Conservation (phyloP, 2,329 filamentous ascomycete genomes). For the Chlorencoelia australis region DNA sequence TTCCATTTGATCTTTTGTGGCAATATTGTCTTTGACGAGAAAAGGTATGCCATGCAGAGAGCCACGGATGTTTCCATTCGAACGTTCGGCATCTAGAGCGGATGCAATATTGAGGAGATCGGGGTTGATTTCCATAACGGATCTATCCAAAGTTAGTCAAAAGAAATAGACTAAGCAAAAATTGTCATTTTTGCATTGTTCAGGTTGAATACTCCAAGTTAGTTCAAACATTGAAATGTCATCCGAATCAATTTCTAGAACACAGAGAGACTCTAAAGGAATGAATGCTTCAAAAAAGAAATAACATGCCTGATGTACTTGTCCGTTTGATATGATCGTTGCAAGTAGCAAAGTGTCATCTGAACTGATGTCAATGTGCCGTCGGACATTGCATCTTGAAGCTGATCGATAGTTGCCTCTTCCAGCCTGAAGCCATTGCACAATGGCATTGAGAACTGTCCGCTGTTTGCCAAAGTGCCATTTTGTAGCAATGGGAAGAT, state of each 20-base stretch:
- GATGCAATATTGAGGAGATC: conserved; percentile 54
- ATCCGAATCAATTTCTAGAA: too few species aligned
- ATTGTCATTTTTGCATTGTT: too few species aligned
- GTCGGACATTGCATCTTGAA: conserved; percentile 48
- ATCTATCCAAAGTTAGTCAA: conserved; percentile 27
- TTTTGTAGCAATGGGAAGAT: conserved; percentile 31
- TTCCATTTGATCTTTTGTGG: conserved; percentile 58
- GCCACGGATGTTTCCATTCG: conserved; percentile 44
- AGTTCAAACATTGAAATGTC: too few species aligned
- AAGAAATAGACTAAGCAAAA: too few species aligned
- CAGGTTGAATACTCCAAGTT: too few species aligned
- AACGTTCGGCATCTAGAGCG: conserved; percentile 49
- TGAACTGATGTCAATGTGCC: conserved; percentile 47
- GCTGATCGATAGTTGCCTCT: conserved; percentile 59
- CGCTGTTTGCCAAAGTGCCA: conserved; percentile 19
- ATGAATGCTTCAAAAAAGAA: too few species aligned
- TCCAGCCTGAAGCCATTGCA: conserved; percentile 54
- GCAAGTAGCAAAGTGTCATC: conserved; percentile 51
- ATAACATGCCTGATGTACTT: conserved; percentile 48
- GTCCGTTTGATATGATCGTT: conserved; percentile 50
- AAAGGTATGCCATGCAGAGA: conserved; percentile 68
- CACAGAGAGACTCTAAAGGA: too few species aligned
- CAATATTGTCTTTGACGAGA: conserved; percentile 65
- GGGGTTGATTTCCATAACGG: conserved; percentile 57
- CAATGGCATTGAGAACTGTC: conserved; percentile 48